Evolutionary conservation across 2,329 filamentous ascomycete genomes (phyloP), one percentile per base, ranked within the genome.

Genomic region (Clonostachys sp.): DNA sequence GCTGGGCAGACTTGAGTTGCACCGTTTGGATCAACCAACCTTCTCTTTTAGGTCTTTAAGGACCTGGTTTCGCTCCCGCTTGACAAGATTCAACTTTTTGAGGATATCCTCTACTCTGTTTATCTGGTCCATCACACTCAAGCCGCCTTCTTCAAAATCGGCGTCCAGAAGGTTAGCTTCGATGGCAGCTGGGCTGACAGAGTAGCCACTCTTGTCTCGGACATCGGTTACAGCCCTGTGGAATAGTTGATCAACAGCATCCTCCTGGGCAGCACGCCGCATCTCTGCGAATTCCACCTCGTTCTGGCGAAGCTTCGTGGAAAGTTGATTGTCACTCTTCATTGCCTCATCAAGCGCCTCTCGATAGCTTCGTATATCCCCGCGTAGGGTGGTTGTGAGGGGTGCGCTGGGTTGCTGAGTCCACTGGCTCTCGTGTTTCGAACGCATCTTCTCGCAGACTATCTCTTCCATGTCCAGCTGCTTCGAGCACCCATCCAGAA

Each of bases 391-490:
- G 5, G 88, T 84, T 2, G 92, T 99, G 39, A 99, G 77, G 48
- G 89, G 80, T 34, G 89, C 89, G 62, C 92, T 97, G 12, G 94
- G 94, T 60, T 99, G 94, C 60, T 99, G 94, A 16, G 90, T 96
- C 94, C 94, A 99, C 47, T 97, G 92, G 30, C 78, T 80, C 47
- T 92, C 91, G 63, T 97, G 97, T 64, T 99, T 99, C 12, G 91
- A 95, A 42, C 94, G 83, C 94, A 99, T 99, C 74, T 97, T 99
- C 66, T 99, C 94, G 64, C 94, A 99, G 1, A 97, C 89, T 48
- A 89, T 95, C 69, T 97, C 95, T 65, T 99, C 94, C 83, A 94
- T 91, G 56, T 99, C 94, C 40, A 99, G 71, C 59, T 95, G 88
- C 63, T 95, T 95, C 47, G 85, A 84, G 57, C 89, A 89, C 48